Conservation (phyloP, 2,329 filamentous ascomycete genomes). For the Mycosphaerelloides madeirae region DNA sequence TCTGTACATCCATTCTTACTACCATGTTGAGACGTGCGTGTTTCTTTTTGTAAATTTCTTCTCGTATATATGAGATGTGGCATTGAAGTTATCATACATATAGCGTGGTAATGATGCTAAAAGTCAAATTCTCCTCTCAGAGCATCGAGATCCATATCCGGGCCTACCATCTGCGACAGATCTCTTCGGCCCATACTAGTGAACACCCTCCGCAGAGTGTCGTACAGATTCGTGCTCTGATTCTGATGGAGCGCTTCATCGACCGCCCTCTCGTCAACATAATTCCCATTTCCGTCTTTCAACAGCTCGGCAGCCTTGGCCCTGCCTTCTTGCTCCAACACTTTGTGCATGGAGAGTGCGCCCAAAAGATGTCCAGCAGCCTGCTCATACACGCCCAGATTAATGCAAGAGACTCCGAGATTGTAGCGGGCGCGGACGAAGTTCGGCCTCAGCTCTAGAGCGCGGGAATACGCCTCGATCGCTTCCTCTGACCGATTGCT, state of each 20-base stretch:
- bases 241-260: slow-evolving; percentile 92
- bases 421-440: slow-evolving; percentile 97
- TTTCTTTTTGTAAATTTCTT: too few relatives aligned
- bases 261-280: slow-evolving; percentile 64
- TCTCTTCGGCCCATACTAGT: slow-evolving; percentile 90
- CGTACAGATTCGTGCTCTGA: slow-evolving; percentile 92
- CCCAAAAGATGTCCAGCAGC: slow-evolving; percentile 89
- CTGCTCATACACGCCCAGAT: slow-evolving; percentile 91
- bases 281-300: slow-evolving; percentile 48
- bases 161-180: slow-evolving; percentile 78
- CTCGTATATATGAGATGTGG: too few relatives aligned
- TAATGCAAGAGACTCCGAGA: slow-evolving; percentile 92
- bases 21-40: too few relatives aligned
- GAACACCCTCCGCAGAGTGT: slow-evolving; percentile 91
- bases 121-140: slow-evolving; percentile 93
- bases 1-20: too few relatives aligned
- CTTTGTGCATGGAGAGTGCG: slow-evolving; percentile 90
- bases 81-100: too few relatives aligned
- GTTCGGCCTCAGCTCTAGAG: slow-evolving; percentile 83
- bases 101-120: slow-evolving; percentile 30
- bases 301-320: slow-evolving; percentile 81
- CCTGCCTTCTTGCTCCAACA: slow-evolving; percentile 78
- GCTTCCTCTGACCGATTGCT: slow-evolving; percentile 90
- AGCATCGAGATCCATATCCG: slow-evolving; percentile 82
- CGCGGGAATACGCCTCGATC: slow-evolving; percentile 93